Conservation (phyloP, 2,329 filamentous ascomycete species). For the Phialemonium atrogriseum region DNA sequence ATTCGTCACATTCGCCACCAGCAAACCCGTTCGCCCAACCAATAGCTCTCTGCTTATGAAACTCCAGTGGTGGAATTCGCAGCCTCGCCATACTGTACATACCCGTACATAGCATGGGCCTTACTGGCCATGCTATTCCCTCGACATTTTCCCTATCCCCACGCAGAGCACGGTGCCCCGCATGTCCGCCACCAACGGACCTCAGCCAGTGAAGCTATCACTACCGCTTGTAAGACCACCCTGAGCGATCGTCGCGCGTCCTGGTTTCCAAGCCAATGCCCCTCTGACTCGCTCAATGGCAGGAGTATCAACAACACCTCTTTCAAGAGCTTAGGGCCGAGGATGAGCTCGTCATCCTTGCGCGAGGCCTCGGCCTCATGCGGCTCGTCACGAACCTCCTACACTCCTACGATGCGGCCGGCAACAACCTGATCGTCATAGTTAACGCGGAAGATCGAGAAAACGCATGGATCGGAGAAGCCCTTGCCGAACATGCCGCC, state of each 20-base stretch:
- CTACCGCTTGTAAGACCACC: constrained; percentile 54
- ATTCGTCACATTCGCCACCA: too few species aligned
- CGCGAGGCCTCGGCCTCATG: constrained; percentile 83
- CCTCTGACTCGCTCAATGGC: constrained; percentile 4
- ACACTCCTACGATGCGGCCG: constrained; percentile 92
- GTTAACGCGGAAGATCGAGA: constrained; percentile 87
- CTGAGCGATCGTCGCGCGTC: neutral
- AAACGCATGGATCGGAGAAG: constrained; percentile 95
- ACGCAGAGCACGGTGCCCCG: constrained; percentile 20
- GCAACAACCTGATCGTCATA: constrained; percentile 84
- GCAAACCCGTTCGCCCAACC: too few species aligned
- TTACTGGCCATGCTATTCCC: too few species aligned
- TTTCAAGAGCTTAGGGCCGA: constrained; percentile 84
- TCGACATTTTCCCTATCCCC: too few species aligned
- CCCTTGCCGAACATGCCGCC: constrained; percentile 88
- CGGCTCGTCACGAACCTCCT: constrained; percentile 92
- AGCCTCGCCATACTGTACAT: too few species aligned
- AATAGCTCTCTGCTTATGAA: too few species aligned
- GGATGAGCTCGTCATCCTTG: constrained; percentile 89
- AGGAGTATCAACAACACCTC: constrained; percentile 90
- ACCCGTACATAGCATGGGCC: too few species aligned
- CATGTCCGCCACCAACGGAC: constrained; percentile 46
- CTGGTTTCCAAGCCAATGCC: neutral
- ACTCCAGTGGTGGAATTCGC: too few species aligned
- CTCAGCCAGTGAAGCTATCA: constrained; percentile 71